Conservation (phyloP, 2,329 filamentous ascomycete genomes). For the Diaporthe destruens region DNA sequence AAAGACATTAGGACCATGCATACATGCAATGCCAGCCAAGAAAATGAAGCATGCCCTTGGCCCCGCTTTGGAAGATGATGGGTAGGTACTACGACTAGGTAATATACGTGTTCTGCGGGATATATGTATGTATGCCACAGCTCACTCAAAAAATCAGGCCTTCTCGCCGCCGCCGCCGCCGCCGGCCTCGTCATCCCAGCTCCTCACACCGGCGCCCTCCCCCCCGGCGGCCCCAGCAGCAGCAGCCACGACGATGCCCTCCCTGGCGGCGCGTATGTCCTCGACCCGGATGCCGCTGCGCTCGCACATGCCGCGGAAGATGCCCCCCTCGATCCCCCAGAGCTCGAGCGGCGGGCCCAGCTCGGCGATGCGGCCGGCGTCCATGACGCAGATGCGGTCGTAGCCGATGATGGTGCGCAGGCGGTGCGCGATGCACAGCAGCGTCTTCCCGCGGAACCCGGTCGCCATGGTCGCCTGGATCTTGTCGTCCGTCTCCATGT, state of each 20-base stretch:
- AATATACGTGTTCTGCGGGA: neutral
- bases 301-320: slow-evolving; percentile 93
- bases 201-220: slow-evolving; percentile 39
- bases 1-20: neutral
- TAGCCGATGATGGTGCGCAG: slow-evolving; percentile 94
- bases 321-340: slow-evolving; percentile 76
- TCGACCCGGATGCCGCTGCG: slow-evolving; percentile 78
- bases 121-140: neutral
- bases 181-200: slow-evolving; percentile 43
- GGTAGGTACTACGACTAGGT: neutral
- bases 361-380: slow-evolving; percentile 87
- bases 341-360: slow-evolving; percentile 81
- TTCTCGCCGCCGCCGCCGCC: slow-evolving; percentile 10
- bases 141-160: neutral
- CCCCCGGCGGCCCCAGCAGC: slow-evolving; percentile 34
- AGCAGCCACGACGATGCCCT: slow-evolving; percentile 52
- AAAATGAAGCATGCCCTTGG: neutral
- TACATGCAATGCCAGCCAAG: slow-evolving; percentile 16
- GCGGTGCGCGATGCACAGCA: slow-evolving; percentile 93
- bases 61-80: neutral
- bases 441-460: slow-evolving; percentile 86
- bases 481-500: slow-evolving; percentile 97
- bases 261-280: slow-evolving; percentile 63
- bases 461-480: slow-evolving; percentile 90
- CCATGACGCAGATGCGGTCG: slow-evolving; percentile 97